Evolutionary conservation across 768 basidiomycete genomes (phyloP), one percentile per base, ranked within the genome.

Genomic region (Leccinum fibrillosum): DNA sequence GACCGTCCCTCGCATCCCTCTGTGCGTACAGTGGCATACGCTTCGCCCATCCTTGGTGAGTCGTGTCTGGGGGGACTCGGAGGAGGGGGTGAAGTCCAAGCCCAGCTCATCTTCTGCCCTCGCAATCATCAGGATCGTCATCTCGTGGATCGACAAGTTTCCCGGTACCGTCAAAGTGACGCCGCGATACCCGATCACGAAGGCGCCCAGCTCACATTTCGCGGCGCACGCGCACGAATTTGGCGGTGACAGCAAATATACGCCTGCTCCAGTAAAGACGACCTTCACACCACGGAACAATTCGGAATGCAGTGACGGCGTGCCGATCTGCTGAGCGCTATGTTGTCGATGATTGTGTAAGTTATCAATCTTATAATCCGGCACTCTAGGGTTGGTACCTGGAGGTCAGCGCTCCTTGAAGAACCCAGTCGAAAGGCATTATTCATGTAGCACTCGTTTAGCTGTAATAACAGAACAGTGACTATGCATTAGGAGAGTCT

Each of bases 161-260:
- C 70, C 70, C 0, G 68, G 68, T 2, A 66, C 49, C 7, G 61
- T 66, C 7, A 59, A 56, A 35, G 70, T 72, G 59, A 62, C 35
- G 6, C 60, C 62, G 6, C 66, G 70, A 35, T 66, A 72, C 44
- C 58, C 60, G 17, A 44, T 64, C 17, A 74, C 68, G n/a, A 74
- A 73, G 52, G 72, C 72, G 4, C 60, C 72, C 4, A 74, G 70
- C 37, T 72, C 70, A 34, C 64, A 54, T 10, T 68, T 66, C 13
- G 56, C 60, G 7, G 70, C 70, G 5, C 35, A 64, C 1, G 56
- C 1, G n/a, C 57, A 73, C 26, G 62, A 66, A 15, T 52, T 72
- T 37, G 72, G 4, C 32, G 32, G 4, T 32, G 1, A 72, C 4
- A 9, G 42, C 4, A 42, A 19, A 19, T 66, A 62, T 44, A 63